phyloP scores from a whole-genome alignment of 1,284 basidiomycete species.

The Takashimella tepidaria region DNA sequence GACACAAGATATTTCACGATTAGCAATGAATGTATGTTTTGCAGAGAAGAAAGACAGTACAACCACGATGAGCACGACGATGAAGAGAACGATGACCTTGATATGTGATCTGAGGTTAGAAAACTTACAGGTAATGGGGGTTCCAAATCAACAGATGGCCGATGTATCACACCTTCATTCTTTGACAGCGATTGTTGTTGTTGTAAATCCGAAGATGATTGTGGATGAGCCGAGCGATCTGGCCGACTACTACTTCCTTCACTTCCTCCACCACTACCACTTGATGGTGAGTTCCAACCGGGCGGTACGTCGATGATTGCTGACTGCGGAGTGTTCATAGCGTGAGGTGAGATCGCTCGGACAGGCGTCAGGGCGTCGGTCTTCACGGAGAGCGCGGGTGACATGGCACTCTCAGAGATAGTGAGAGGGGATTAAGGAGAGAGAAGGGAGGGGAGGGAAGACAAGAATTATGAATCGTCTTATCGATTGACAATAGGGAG shows the following conservation, averaged over 20 bases:
- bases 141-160: background rate
- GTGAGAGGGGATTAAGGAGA: too few species aligned
- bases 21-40: too few species aligned
- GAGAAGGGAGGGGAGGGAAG: too few species aligned
- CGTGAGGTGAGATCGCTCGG: constrained; percentile 1
- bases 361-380: background rate
- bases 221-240: background rate
- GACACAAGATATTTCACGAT: too few species aligned
- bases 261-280: background rate
- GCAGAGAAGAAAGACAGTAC: too few species aligned
- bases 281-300: constrained; percentile 1
- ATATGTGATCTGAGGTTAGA: background rate
- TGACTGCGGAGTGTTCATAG: constrained; percentile 7
- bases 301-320: constrained; percentile 9
- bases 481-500: too few species aligned
- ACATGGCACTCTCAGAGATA: too few species aligned
- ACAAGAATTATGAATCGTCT: too few species aligned
- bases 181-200: background rate
- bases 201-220: background rate
- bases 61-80: too few species aligned
- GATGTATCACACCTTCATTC: background rate
- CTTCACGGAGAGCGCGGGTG: background rate
- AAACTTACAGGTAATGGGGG: constrained; percentile 4
- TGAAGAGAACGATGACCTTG: too few species aligned
- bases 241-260: background rate